Evolutionary conservation across 176 grass and related monocot genomes (phyloP).

Genomic region (Ananas comosus): DNA sequence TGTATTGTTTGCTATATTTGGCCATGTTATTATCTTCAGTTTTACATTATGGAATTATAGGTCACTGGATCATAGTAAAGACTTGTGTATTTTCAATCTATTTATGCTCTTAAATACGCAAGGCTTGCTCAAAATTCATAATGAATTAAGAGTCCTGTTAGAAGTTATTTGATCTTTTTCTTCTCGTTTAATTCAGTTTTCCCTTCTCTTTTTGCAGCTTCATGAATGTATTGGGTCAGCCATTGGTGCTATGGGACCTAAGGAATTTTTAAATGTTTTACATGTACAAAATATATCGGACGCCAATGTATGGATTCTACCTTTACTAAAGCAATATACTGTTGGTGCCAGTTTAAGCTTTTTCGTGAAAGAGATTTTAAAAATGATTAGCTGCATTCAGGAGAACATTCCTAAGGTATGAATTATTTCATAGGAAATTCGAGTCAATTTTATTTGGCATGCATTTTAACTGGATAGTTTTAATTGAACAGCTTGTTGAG

Average conservation of each 20-base stretch:
- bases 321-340: constrained; percentile 69
- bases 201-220: constrained; percentile 51
- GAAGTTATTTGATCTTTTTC: not conserved
- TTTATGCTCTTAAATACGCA: too few relatives aligned
- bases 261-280: constrained; percentile 68
- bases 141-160: too few relatives aligned
- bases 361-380: constrained; percentile 62
- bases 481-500: constrained; percentile 55
- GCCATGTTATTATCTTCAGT: constrained; percentile 9
- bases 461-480: constrained; percentile 19
- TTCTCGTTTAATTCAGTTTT: not conserved
- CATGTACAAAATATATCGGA: constrained; percentile 53
- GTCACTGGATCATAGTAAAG: too few relatives aligned
- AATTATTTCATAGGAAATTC: constrained; percentile 3
- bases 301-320: constrained; percentile 78
- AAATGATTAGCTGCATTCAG: constrained; percentile 51
- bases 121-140: too few relatives aligned
- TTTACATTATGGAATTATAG: not conserved
- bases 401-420: constrained; percentile 63
- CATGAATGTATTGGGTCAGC: constrained; percentile 78
- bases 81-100: too few relatives aligned
- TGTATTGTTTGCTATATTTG: constrained; percentile 2
- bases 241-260: constrained; percentile 69
- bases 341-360: constrained; percentile 78
- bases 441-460: constrained; percentile 12